A percentile compares a stretch with the other conserved stretches of the same genome.
These are phyloP conservation scores for Gyrodon lividus DNA, from an alignment of 768 basidiomycete species.

Conservation along the genomic window DNA sequence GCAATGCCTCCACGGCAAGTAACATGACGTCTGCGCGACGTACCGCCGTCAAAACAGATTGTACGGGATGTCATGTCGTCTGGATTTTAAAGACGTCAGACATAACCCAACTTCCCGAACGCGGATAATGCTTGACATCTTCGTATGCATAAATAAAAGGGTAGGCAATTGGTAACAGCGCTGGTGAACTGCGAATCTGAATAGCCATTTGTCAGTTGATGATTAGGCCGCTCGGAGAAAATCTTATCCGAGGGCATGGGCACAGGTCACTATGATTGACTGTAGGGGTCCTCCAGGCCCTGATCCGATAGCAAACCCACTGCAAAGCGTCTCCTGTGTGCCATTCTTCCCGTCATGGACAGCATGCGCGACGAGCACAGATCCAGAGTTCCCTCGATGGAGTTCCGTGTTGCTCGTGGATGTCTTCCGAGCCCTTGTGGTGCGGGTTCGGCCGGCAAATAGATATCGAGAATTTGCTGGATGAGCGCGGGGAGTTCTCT, in stretches of 20 bases:
- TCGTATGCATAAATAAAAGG: neutral
- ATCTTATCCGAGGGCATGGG: constrained; percentile 63
- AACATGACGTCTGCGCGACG: constrained; percentile 58
- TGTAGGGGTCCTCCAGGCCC: neutral
- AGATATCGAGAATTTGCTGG: no score
- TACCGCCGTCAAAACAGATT: constrained; percentile 51
- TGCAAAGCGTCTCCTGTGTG: neutral
- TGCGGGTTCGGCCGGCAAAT: neutral
- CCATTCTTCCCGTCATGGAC: neutral
- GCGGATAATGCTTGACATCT: neutral
- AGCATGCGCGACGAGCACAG: neutral
- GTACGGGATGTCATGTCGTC: constrained; percentile 37
- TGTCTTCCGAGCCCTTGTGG: neutral
- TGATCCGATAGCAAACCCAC: constrained; percentile 1
- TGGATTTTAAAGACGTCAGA: neutral
- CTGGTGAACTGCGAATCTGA: neutral
- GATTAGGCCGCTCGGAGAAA: neutral
- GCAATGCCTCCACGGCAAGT: constrained; percentile 30
- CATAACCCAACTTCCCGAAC: constrained; percentile 13
- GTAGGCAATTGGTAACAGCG: neutral
- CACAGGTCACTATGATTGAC: constrained; percentile 16
- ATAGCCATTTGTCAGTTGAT: neutral
- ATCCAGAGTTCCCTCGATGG: neutral
- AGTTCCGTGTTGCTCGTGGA: neutral
- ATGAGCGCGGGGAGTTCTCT: no score